Percentiles rank a stretch among this genome's conserved stretches.
Evolutionary conservation across 2,329 filamentous ascomycete genomes (phyloP).

Genomic region (Calonectria multiphialidica): DNA sequence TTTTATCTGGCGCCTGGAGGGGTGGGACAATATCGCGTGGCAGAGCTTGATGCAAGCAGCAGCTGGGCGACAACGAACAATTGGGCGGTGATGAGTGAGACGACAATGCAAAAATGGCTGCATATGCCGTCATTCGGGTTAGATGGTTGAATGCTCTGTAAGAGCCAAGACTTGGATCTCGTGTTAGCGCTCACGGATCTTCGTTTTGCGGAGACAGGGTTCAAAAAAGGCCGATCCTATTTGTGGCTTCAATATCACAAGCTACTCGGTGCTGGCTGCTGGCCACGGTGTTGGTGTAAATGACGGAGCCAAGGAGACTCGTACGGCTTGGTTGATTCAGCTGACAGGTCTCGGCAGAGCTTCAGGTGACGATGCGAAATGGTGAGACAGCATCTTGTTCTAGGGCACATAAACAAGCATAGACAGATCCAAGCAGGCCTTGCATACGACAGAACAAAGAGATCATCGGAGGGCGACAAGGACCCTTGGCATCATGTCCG

Average conservation of each 20-base stretch:
- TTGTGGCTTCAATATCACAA: too few relatives aligned
- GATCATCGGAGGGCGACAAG: background rate
- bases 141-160: background rate
- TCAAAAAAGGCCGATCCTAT: background rate
- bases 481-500: background rate
- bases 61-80: slow-evolving; percentile 4
- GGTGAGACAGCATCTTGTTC: background rate
- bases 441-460: too few relatives aligned
- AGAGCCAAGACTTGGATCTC: background rate
- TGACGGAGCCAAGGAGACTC: background rate
- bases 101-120: background rate
- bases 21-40: background rate
- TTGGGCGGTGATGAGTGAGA: background rate
- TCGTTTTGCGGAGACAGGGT: background rate
- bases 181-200: slow-evolving; percentile 9
- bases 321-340: too few relatives aligned
- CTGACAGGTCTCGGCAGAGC: too few relatives aligned
- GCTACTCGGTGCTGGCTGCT: background rate
- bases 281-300: background rate
- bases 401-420: background rate
- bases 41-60: background rate
- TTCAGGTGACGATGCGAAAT: too few relatives aligned
- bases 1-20: background rate
- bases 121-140: slow-evolving; percentile 1
- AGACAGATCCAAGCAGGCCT: background rate